A percentile compares a stretch with the other conserved stretches of the same genome.
These are phyloP conservation scores for Candida freyschussii DNA, from an alignment of 1,139 yeast genomes.

Conservation along the genomic window DNA sequence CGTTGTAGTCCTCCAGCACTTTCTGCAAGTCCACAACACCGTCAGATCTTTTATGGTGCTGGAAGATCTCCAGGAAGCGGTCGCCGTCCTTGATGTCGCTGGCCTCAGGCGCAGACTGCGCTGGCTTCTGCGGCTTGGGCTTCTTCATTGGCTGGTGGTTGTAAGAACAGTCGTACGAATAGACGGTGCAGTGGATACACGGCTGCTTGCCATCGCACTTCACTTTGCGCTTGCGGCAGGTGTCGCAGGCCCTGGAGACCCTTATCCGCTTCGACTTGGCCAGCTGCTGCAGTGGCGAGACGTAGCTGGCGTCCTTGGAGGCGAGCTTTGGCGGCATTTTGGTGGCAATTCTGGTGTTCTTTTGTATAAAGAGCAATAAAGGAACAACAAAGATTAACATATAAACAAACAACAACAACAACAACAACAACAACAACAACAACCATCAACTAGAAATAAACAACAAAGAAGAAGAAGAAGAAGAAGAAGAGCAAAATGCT, in stretches of 20 bases:
- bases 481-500: conserved; percentile 1
- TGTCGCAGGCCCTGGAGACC: conserved; percentile 82
- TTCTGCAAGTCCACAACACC: conserved; percentile 19
- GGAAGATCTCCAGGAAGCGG: conserved; percentile 32
- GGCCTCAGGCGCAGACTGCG: conserved; percentile 1
- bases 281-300: conserved; percentile 23
- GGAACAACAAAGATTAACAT: not conserved
- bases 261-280: conserved; percentile 50
- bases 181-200: conserved; percentile 81
- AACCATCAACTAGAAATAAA: too few relatives aligned
- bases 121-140: conserved; percentile 22
- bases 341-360: too few relatives aligned
- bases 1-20: conserved; percentile 16
- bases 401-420: not conserved
- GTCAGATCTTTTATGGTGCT: conserved; percentile 13
- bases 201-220: conserved; percentile 87
- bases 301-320: conserved; percentile 23
- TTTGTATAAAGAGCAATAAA: too few relatives aligned
- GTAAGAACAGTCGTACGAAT: conserved; percentile 62
- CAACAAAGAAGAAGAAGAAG: too few relatives aligned
- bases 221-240: conserved; percentile 71
- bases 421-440: too few relatives aligned
- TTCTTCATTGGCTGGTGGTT: conserved; percentile 30
- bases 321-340: conserved; percentile 22
- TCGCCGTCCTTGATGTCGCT: not conserved